Base-by-base conservation (phyloP, 2,329 filamentous ascomycete species). In the Monilinia polystroma region DNA sequence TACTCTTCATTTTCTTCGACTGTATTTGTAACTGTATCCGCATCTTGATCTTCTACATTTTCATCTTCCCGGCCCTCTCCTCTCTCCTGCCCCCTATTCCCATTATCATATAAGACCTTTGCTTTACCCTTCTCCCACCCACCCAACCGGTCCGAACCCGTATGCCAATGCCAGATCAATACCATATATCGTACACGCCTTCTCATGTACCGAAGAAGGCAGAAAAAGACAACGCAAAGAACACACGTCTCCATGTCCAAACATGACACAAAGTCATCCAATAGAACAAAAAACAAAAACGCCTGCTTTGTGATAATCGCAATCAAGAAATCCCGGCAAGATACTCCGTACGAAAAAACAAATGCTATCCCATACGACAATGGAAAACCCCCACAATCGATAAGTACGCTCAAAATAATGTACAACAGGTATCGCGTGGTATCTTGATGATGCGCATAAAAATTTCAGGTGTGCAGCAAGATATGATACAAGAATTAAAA, bases 401-500 rank as follows among this genome's bases (percentile, higher is more conserved):
- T 6, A 43, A 51, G n/a, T 32, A 35, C 41, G 26, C 41, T 60
- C 12, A 35, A 49, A 51, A 60, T 59, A 60, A 51, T 49, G 26
- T 60, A 60, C 57, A 49, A 38, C 45, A 49, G 51, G 16, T n/a
- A 60, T 60, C 43, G 41, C 16, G 29, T 49, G 43, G 43, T 60
- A 49, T 60, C 43, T 60, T 49, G 57, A 32, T 29, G 26, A 47
- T 29, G 43, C 49, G 20, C 8, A 35, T 49, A 41, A 43, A 60
- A 60, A 47, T 20, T 29, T 49, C 18, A 32, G 51, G 10, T n/a
- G 43, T 60, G 57, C 26, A 38, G 23, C 45, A 47, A 55, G 32
- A 55, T 55, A 55, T 63, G 16, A 54, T 63, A 63, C 60, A 63
- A 63, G 60, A 63, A 55, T 45, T 38, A 18, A 54, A 54, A 35